Evolutionary conservation across 169 alveolate species (phyloP).

Genomic region (Plasmodium cynomolgi): DNA sequence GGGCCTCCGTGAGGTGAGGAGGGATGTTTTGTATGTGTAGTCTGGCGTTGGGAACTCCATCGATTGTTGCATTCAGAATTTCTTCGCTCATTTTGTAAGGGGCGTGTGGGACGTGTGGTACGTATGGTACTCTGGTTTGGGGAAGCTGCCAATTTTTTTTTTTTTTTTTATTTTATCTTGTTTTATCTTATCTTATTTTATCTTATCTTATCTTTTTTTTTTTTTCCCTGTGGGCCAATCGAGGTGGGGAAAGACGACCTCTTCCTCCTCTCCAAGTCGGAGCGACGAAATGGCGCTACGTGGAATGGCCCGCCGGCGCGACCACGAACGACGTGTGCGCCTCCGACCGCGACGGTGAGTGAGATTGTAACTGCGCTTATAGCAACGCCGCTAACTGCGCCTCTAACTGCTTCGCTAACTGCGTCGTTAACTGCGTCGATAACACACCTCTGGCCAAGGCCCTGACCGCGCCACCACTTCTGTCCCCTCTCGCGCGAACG

Average conservation of each 20-base stretch:
- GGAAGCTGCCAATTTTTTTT: not conserved
- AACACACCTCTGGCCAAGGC: too few relatives aligned
- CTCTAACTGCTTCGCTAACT: not conserved
- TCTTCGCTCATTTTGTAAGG: slow-evolving; percentile 58
- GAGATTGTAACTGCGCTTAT: not conserved
- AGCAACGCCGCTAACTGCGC: not conserved
- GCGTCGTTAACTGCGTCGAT: not conserved
- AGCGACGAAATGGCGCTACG: not conserved
- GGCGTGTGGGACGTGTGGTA: too few relatives aligned
- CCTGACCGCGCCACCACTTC: not conserved
- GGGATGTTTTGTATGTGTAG: slow-evolving; percentile 66
- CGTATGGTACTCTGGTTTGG: not conserved
- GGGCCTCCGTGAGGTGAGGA: slow-evolving; percentile 55
- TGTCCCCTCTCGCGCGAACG: not conserved
- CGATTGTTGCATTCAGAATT: slow-evolving; percentile 55
- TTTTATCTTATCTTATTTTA: too few relatives aligned
- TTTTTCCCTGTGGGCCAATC: not conserved
- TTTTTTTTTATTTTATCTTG: not conserved
- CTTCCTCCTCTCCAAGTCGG: not conserved
- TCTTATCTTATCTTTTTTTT: too few relatives aligned
- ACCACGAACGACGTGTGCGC: not conserved
- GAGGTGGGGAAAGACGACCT: not conserved
- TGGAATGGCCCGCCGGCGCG: not conserved
- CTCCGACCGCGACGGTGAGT: not conserved
- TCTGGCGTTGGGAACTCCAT: slow-evolving; percentile 39